Percentiles rank a stretch among this genome's conserved stretches.
Conservation (phyloP, 2,329 filamentous ascomycete species). For the Alternaria angustiovoidea region DNA sequence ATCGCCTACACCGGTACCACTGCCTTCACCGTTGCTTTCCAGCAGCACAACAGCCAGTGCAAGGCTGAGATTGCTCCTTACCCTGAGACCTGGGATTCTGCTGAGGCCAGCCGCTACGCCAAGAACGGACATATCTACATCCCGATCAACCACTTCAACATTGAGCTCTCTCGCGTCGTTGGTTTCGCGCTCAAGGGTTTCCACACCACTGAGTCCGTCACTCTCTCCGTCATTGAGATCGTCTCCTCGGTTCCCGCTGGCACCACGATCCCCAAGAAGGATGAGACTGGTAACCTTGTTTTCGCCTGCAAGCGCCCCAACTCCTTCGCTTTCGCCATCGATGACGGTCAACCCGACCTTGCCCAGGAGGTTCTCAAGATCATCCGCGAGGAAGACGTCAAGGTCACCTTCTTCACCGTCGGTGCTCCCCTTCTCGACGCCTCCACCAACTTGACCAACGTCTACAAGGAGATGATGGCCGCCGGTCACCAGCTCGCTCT, state of each 20-base stretch:
- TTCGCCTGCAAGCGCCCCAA: slow-evolving; percentile 73
- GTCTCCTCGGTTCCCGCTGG: slow-evolving; percentile 62
- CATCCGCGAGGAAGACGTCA: slow-evolving; percentile 67
- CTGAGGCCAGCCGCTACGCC: slow-evolving; percentile 69
- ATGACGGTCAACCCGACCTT: slow-evolving; percentile 69
- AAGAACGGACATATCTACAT: slow-evolving; percentile 68
- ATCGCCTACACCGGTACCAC: slow-evolving; percentile 69
- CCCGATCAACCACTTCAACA: slow-evolving; percentile 71
- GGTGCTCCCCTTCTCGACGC: slow-evolving; percentile 67
- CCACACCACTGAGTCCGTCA: slow-evolving; percentile 61
- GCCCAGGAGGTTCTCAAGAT: slow-evolving; percentile 69
- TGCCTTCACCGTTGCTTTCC: slow-evolving; percentile 70
- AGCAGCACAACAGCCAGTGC: slow-evolving; percentile 71
- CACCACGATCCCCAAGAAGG: slow-evolving; percentile 65
- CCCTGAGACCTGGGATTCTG: slow-evolving; percentile 72
- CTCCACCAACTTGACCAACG: slow-evolving; percentile 67
- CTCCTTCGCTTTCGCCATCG: slow-evolving; percentile 76
- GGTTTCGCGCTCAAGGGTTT: slow-evolving; percentile 72
- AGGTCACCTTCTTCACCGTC: slow-evolving; percentile 76
- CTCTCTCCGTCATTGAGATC: slow-evolving; percentile 68
- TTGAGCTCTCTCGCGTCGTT: slow-evolving; percentile 64
- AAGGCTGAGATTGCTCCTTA: slow-evolving; percentile 64
- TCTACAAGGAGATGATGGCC: slow-evolving; percentile 69
- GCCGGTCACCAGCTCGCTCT: slow-evolving; percentile 73
- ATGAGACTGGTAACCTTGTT: slow-evolving; percentile 67